Evolutionary conservation across 306 rosid species (phyloP).

Genomic region (Malus sylvestris): DNA sequence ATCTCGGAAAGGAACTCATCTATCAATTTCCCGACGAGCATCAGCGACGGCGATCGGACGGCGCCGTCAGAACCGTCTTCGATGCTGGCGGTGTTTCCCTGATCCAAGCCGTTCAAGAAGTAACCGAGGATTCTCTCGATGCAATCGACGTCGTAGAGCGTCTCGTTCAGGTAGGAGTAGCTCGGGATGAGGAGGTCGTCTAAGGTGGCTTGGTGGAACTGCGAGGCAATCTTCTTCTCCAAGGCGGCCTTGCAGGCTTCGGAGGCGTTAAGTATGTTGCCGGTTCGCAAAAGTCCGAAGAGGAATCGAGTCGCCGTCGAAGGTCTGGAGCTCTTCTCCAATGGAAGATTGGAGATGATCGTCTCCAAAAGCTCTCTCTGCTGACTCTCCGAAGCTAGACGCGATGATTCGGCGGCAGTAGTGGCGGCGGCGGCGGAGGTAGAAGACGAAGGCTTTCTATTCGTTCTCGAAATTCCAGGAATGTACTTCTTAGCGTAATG

Average conservation of each 20-base stretch:
- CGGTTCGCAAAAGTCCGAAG: constrained; percentile 68
- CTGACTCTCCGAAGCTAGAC: constrained; percentile 45
- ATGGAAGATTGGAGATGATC: constrained; percentile 58
- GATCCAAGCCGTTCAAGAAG: constrained; percentile 44
- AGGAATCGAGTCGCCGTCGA: constrained; percentile 57
- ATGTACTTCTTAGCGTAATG: constrained; percentile 75
- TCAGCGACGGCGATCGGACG: constrained; percentile 50
- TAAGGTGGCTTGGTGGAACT: constrained; percentile 77
- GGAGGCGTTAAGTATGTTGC: constrained; percentile 67
- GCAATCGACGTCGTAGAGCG: constrained; percentile 82
- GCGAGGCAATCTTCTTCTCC: constrained; percentile 86
- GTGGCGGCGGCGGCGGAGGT: not conserved
- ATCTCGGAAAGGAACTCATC: constrained; percentile 87
- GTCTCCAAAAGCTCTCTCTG: constrained; percentile 81
- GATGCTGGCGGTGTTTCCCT: constrained; percentile 23
- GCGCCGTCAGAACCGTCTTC: constrained; percentile 11
- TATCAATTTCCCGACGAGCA: constrained; percentile 71
- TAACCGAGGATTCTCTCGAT: constrained; percentile 58
- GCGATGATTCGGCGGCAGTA: constrained; percentile 7
- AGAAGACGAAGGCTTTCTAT: constrained; percentile 49
- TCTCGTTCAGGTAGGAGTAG: constrained; percentile 84
- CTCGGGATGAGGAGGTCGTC: constrained; percentile 93
- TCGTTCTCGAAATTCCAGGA: constrained; percentile 74
- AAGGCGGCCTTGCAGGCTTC: constrained; percentile 51
- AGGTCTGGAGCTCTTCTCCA: constrained; percentile 45